These are phyloP conservation scores for Mycena capillaripes DNA, from an alignment of 768 basidiomycete genomes.

Conservation along the genomic window DNA sequence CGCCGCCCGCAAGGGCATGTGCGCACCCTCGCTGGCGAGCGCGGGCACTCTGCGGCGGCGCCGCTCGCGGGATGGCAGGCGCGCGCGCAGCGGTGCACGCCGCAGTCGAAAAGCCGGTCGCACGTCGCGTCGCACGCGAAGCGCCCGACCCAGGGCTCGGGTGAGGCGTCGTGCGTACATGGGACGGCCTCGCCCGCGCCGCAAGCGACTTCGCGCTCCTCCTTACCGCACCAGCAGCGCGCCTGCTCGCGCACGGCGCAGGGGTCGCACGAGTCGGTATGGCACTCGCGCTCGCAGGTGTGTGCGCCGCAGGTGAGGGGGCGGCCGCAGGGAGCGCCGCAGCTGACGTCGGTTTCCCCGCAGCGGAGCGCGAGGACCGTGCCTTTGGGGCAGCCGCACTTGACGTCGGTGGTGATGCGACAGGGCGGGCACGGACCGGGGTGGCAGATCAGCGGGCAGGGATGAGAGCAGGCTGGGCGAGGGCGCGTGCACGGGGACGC, in stretches of 20 bases:
- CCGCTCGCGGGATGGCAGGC: slow-evolving; percentile 83
- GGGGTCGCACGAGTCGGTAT: slow-evolving; percentile 78
- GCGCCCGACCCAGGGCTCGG: slow-evolving; percentile 72
- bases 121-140: slow-evolving; percentile 41
- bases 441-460: slow-evolving; percentile 90
- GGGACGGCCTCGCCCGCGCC: slow-evolving; percentile 67
- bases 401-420: slow-evolving; percentile 78
- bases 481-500: slow-evolving; percentile 75
- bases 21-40: slow-evolving; percentile 74
- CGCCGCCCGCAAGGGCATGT: slow-evolving; percentile 89
- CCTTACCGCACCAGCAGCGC: slow-evolving; percentile 87
- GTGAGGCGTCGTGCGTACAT: slow-evolving; percentile 56
- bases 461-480: slow-evolving; percentile 78
- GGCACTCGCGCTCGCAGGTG: slow-evolving; percentile 76
- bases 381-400: slow-evolving; percentile 84
- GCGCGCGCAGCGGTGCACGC: slow-evolving; percentile 78
- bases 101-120: slow-evolving; percentile 60
- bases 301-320: slow-evolving; percentile 82
- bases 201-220: slow-evolving; percentile 71
- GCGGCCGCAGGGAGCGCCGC: slow-evolving; percentile 59
- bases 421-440: slow-evolving; percentile 98
- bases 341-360: slow-evolving; percentile 60
- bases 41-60: slow-evolving; percentile 74
- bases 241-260: slow-evolving; percentile 71
- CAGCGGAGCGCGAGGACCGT: slow-evolving; percentile 72